These are phyloP conservation scores for Cryphonectria radicalis DNA, from an alignment of 2,329 filamentous ascomycete species.

Conservation along the genomic window DNA sequence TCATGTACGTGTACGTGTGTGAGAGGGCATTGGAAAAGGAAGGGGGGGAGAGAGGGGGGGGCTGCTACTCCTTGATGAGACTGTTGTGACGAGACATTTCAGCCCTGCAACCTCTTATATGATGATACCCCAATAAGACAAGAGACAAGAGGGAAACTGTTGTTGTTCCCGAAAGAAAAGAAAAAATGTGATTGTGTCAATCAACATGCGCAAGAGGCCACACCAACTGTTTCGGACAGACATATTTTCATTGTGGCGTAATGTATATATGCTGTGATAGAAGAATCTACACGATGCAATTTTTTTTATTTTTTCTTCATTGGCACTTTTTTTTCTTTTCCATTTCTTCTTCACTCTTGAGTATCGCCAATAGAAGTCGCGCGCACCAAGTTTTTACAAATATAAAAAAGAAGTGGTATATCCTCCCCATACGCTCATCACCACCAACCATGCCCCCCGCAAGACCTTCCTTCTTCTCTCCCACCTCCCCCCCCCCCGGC, in stretches of 20 bases:
- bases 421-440: background rate
- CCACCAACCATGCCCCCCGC: background rate
- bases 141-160: background rate
- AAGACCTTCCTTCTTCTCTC: background rate
- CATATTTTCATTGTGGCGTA: background rate
- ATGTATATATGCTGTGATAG: background rate
- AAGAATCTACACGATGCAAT: background rate
- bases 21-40: too few species aligned
- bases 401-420: conserved; percentile 5
- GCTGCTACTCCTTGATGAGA: background rate
- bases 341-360: background rate
- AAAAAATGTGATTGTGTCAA: background rate
- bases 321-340: background rate
- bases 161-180: too few species aligned
- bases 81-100: background rate
- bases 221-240: too few species aligned
- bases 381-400: background rate
- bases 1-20: too few species aligned
- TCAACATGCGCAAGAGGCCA: background rate
- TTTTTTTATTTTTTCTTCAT: background rate
- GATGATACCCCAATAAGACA: background rate
- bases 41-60: too few species aligned
- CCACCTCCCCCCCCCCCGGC: too few species aligned
- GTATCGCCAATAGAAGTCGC: background rate
- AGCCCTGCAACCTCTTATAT: background rate